Percentiles rank a stretch among this genome's conserved stretches.
Evolutionary conservation across 805 yeast genomes (phyloP).

Genomic region (Wickerhamiella slavikovae): DNA sequence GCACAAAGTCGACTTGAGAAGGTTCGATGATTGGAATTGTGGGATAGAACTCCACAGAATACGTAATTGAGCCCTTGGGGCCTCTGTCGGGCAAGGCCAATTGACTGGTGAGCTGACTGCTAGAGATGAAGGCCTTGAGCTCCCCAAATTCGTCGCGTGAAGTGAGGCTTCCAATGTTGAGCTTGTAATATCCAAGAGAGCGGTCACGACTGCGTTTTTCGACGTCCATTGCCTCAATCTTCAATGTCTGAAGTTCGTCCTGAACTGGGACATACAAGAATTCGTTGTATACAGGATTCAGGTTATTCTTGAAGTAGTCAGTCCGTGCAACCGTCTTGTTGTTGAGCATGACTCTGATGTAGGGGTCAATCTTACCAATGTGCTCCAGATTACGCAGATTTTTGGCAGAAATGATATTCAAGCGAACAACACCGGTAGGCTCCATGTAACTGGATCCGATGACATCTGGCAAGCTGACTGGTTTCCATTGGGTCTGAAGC

Average conservation of each 20-base stretch:
- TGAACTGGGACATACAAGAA: constrained; percentile 64
- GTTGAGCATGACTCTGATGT: constrained; percentile 58
- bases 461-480: constrained; percentile 51
- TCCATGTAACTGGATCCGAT: constrained; percentile 71
- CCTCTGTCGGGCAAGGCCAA: constrained; percentile 53
- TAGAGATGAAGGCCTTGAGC: constrained; percentile 36
- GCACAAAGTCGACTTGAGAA: constrained; percentile 27
- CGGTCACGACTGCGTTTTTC: constrained; percentile 65
- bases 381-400: constrained; percentile 69
- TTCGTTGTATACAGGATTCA: constrained; percentile 74
- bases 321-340: constrained; percentile 66
- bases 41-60: constrained; percentile 69
- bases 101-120: constrained; percentile 35
- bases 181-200: constrained; percentile 62
- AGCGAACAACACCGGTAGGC: constrained; percentile 81
- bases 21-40: constrained; percentile 57
- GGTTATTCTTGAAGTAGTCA: constrained; percentile 37
- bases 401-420: constrained; percentile 44
- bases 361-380: constrained; percentile 85
- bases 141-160: constrained; percentile 39
- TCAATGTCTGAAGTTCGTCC: constrained; percentile 60
- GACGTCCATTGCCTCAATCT: constrained; percentile 83
- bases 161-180: constrained; percentile 47
- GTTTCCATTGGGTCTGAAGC: constrained; percentile 61
- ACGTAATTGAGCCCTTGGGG: constrained; percentile 64